Evolutionary conservation across 805 yeast species (phyloP), one percentile per base, ranked within the genome.

Genomic region (Yamadazyma scolyti): DNA sequence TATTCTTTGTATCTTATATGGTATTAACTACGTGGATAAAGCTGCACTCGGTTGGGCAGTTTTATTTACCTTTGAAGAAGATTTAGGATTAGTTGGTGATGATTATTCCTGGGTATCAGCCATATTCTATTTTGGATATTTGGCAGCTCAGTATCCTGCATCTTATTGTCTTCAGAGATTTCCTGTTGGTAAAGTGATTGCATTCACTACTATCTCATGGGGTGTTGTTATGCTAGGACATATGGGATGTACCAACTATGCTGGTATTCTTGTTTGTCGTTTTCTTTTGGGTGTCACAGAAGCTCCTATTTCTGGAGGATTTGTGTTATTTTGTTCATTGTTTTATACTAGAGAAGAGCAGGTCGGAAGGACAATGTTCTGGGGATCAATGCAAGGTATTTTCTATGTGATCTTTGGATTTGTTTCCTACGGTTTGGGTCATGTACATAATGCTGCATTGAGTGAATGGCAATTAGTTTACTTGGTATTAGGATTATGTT

Each of bases 271-370:
- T 22, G 56, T 52, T 7, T 45, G 56, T 17, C 38, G 67, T 24
- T 56, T 59, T 30, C 27, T 62, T 11, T 45, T 62, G 26, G 81
- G 67, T n/a, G 44, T 51, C 12, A 46, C 54, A 31, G 68, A 62
- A 41, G 63, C 65, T 9, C 52, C 58, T 8, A 50, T 58, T 25
- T 46, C 56, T 6, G 58, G 70, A 13, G 34, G 54, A 12, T 58
- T 52, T 31, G 53, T 63, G 36, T 47, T 52, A 38, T 47, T 64
- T 28, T 52, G 59, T 23, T 47, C 60, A 23, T 44, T 42, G 31
- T 61, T 53, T 44, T 61, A 53, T 39, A 56, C 52, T 8, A 51
- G 52, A 30, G 45, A 52, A 14, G 61, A 58, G 30, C 63, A 58
- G 30, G 56, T 56, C 7, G 30, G 49, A 14, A 33, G 55, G 42